A percentile compares a stretch with the other conserved stretches of the same genome.
Conservation (phyloP, 257 asterid genomes). For the Solanum chiquidenum region DNA sequence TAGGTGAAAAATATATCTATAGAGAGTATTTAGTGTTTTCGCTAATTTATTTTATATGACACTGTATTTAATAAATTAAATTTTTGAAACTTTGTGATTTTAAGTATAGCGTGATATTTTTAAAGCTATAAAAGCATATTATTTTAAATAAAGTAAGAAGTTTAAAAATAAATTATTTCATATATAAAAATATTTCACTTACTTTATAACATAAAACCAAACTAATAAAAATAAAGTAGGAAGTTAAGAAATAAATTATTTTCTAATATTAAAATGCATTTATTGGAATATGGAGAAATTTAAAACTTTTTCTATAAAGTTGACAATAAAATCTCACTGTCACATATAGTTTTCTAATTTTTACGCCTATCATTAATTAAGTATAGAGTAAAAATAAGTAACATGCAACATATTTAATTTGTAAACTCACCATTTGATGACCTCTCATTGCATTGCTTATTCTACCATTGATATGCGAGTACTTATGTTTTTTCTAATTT, state of each 20-base stretch:
- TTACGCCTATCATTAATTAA: too few relatives aligned
- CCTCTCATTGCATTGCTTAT: not conserved
- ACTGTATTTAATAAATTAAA: too few relatives aligned
- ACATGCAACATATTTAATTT: not conserved
- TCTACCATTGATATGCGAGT: not conserved
- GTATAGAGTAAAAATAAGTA: not conserved
- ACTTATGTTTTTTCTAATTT: not conserved
- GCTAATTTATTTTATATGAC: not conserved
- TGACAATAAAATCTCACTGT: not conserved
- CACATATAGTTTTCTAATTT: not conserved
- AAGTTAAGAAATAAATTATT: too few relatives aligned
- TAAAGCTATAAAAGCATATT: not conserved
- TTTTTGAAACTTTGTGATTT: not conserved
- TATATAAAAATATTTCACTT: not conserved
- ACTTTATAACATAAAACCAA: not conserved
- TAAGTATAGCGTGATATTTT: not conserved
- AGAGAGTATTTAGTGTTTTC: not conserved
- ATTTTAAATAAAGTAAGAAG: not conserved
- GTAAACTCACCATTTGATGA: not conserved
- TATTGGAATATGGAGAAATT: not conserved
- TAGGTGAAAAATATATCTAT: not conserved
- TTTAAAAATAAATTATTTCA: too few relatives aligned
- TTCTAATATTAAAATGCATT: not conserved
- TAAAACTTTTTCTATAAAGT: not conserved
- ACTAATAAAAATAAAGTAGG: not conserved